Evolutionary conservation across 192 early-diverging fungal species (phyloP).

Genomic region (Coemansia sp.): DNA sequence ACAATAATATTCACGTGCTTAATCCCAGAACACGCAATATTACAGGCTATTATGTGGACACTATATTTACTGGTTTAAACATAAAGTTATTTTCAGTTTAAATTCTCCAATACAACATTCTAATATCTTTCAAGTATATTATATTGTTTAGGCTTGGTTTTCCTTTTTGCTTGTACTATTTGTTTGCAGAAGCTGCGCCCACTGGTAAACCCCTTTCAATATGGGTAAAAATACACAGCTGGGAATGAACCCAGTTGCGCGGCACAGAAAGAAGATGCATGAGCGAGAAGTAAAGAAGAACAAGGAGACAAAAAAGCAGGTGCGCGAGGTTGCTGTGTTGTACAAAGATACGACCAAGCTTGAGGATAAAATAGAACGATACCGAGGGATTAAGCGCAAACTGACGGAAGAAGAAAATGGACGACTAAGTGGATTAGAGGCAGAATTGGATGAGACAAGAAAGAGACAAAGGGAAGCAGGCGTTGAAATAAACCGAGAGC

Average conservation of each 20-base stretch:
- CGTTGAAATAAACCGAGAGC: constrained; percentile 13
- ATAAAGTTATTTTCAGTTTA: neutral
- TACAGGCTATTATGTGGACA: neutral
- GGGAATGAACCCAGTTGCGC: constrained; percentile 33
- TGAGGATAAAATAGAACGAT: constrained; percentile 47
- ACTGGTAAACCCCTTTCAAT: neutral
- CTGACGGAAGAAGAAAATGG: constrained; percentile 44
- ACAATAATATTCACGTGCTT: too few species aligned
- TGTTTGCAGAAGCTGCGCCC: neutral
- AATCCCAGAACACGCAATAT: too few species aligned
- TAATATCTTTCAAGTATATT: too few species aligned
- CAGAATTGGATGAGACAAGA: constrained; percentile 32
- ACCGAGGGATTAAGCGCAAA: constrained; percentile 29
- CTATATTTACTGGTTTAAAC: neutral
- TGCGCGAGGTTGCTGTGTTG: constrained; percentile 35
- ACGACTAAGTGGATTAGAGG: constrained; percentile 30
- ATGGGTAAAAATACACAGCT: constrained; percentile 40
- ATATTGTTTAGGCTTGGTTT: too few species aligned
- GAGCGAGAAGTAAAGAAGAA: constrained; percentile 45
- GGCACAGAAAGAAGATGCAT: constrained; percentile 35
- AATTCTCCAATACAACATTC: too few species aligned
- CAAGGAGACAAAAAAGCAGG: constrained; percentile 45
- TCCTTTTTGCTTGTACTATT: too few species aligned
- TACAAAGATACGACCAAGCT: constrained; percentile 43
- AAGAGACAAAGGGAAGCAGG: constrained; percentile 42